A percentile compares a stretch with the other conserved stretches of the same genome.
These are phyloP conservation scores for Diplodia sapinea DNA, from an alignment of 2,329 filamentous ascomycete species.

Conservation along the genomic window DNA sequence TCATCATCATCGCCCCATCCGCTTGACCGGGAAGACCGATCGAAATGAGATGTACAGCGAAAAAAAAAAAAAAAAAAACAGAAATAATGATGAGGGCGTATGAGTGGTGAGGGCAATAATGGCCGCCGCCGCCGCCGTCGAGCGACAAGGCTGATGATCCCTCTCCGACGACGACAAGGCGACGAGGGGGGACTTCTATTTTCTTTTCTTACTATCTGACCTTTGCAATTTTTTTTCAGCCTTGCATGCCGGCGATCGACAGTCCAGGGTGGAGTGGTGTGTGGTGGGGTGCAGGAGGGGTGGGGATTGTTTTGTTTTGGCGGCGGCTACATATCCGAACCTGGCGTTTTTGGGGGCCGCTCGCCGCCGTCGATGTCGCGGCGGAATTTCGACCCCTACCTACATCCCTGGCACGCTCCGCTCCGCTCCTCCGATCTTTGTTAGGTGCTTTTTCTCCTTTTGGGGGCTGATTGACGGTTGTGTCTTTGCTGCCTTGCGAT, in stretches of 20 bases:
- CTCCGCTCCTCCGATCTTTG: constrained; percentile 1
- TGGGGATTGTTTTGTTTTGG: not conserved
- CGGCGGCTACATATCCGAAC: not conserved
- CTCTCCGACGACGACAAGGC: too few relatives aligned
- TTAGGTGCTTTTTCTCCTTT: too few relatives aligned
- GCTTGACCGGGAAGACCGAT: not conserved
- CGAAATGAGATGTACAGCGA: not conserved
- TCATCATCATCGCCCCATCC: not conserved
- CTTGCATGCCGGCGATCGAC: not conserved
- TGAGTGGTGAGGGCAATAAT: too few relatives aligned
- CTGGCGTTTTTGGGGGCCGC: not conserved
- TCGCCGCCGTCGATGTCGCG: not conserved
- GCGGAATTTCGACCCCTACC: not conserved
- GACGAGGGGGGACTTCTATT: not conserved
- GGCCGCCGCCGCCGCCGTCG: too few relatives aligned
- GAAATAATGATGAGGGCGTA: too few relatives aligned
- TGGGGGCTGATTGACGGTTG: too few relatives aligned
- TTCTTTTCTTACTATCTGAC: not conserved
- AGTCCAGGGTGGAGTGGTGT: not conserved
- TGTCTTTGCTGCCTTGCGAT: not conserved
- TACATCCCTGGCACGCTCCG: not conserved
- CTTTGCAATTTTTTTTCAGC: not conserved
- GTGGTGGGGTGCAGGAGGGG: not conserved
- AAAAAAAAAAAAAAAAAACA: not conserved
- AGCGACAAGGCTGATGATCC: too few relatives aligned